These are phyloP conservation scores for Fusarium pilosicola DNA, from an alignment of 2,329 filamentous ascomycete species.

Conservation along the genomic window DNA sequence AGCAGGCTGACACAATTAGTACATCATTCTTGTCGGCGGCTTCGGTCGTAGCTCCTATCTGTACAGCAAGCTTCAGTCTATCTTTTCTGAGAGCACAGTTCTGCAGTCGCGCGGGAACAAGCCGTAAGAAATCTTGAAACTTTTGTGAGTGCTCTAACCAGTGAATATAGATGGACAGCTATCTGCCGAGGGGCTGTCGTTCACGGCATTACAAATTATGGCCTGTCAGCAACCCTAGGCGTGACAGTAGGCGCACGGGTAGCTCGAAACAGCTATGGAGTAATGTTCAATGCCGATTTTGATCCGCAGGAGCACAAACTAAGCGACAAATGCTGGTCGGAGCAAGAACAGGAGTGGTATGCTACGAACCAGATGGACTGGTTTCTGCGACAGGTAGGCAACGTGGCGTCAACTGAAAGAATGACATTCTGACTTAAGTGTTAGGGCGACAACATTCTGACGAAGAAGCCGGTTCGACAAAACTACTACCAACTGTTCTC, in stretches of 20 bases:
- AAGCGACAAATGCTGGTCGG: accelerated
- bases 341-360: accelerated
- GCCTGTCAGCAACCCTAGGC: no score
- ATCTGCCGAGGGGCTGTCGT: no score
- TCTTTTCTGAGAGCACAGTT: conserved; percentile 25
- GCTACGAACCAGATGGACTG: accelerated
- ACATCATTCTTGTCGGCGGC: conserved; percentile 52
- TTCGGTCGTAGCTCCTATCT: conserved; percentile 51
- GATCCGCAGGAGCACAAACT: no score
- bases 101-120: conserved; percentile 45
- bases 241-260: no score
- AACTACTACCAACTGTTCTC: accelerated
- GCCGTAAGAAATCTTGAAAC: conserved; percentile 44
- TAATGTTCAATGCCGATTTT: accelerated
- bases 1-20: conserved; percentile 36
- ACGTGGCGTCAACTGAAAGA: no score
- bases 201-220: no score
- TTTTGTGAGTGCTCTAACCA: no score
- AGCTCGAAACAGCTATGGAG: no score
- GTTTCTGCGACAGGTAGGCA: no score
- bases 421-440: no score
- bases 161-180: no score
- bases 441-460: no score
- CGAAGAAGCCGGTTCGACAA: accelerated
- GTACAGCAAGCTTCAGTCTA: conserved; percentile 19